phyloP scores from a whole-genome alignment of 768 basidiomycete genomes.

The Ramaria sp. region DNA sequence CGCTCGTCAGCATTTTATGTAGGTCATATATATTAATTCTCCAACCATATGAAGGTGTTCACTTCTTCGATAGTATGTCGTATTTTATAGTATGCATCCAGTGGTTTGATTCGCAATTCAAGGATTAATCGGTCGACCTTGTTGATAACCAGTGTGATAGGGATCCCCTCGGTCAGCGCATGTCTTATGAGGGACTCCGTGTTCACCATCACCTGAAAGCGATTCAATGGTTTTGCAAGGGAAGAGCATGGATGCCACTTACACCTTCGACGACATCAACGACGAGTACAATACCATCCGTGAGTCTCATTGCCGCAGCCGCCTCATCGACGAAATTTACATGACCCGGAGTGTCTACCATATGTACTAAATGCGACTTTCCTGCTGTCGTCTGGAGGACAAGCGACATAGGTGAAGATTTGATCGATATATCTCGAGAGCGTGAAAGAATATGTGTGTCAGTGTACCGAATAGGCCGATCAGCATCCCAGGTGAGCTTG shows the following conservation, averaged over 20 bases:
- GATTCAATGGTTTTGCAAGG: not conserved
- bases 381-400: conserved; percentile 74
- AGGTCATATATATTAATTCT: not conserved
- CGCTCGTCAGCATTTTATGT: not conserved
- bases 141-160: conserved; percentile 90
- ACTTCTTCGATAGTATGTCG: conserved; percentile 99
- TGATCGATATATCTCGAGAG: conserved; percentile 85
- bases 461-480: conserved; percentile 89
- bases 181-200: conserved; percentile 84
- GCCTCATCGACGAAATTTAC: conserved; percentile 99
- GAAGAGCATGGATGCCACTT: conserved; percentile 19
- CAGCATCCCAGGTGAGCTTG: conserved; percentile 88
- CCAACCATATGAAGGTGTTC: conserved; percentile 88
- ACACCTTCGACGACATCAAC: conserved; percentile 99
- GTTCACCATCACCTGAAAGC: conserved; percentile 75
- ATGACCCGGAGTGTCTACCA: conserved; percentile 97
- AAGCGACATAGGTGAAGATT: conserved; percentile 94
- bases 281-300: conserved; percentile 85
- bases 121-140: conserved; percentile 97
- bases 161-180: conserved; percentile 78
- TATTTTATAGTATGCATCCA: conserved; percentile 97
- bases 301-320: conserved; percentile 74
- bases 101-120: conserved; percentile 89
- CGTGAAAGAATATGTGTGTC: conserved; percentile 89
- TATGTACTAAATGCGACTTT: conserved; percentile 87